Evolutionary conservation across 805 yeast genomes (phyloP), one percentile per base, ranked within the genome.

Genomic region (Wilhelminamyces savonicus): DNA sequence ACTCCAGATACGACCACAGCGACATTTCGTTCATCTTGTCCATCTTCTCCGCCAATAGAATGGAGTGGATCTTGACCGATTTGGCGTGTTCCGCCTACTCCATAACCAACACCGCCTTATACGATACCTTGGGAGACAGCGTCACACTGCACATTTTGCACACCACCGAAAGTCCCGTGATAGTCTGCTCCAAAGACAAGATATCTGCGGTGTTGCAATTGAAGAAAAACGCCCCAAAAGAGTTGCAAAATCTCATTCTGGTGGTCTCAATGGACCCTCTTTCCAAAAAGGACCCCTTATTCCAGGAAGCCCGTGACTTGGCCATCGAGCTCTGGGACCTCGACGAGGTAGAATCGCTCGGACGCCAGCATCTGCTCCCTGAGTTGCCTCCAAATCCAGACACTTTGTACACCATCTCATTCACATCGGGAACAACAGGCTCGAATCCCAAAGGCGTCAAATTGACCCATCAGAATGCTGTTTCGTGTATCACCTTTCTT

Each of bases 361-460:
- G 50, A 35, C 29, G 44, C 52, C 29, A 37, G 5, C 38, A 28
- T 56, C 67, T 24, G 44, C 51, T 35, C 45, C 51, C 23, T 2
- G 49, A 44, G 22, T 34, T 49, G 16, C 72, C 73, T 9, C 82
- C 85, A 16, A 56, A 52, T 1, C 71, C 77, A 1, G 67, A 71
- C 11, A 48, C 56, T 3, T 23, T 45, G 8, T 76, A 74, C 48
- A 77, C 87, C 12, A 71, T 81, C 27, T 74, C 80, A 6, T 80
- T 79, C 50, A 81, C 88, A 2, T 76, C 84, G 0, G 88, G 88
- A 19, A 80, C 88, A 2, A 79, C 87, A 1, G 86, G 86, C 12
- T 54, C 68, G 12, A 39, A 40, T 21, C 88, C 88, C 27, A 80
- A 81, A 53, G 88, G 88, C 30, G 87, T 76, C 12, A 71, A 69